Conservation (phyloP, 768 basidiomycete genomes). For the Strobilomyces confusus region DNA sequence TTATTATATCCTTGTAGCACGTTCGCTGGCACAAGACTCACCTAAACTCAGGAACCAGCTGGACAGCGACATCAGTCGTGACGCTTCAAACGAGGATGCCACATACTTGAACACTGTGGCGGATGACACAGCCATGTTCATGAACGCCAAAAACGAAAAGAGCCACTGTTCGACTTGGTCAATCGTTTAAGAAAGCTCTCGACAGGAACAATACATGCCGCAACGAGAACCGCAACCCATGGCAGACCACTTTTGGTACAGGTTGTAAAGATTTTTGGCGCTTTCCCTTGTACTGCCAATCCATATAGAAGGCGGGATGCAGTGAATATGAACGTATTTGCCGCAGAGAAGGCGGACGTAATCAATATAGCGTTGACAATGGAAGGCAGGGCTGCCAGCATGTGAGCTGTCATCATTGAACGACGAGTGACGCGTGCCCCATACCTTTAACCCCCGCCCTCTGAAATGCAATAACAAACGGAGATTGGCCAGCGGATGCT, state of each 20-base stretch:
- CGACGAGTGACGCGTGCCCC: constrained; percentile 2
- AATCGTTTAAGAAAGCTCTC: constrained; percentile 10
- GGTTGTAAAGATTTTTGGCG: constrained; percentile 46
- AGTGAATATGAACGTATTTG: constrained; percentile 44
- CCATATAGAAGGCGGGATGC: constrained; percentile 42
- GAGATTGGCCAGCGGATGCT: constrained; percentile 61
- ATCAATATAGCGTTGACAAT: constrained; percentile 74
- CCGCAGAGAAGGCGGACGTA: constrained; percentile 69
- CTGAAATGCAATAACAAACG: constrained; percentile 80
- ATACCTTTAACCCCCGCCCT: constrained; percentile 65
- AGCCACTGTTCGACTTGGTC: constrained; percentile 22
- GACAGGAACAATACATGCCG: constrained; percentile 16
- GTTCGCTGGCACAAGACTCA: constrained; percentile 14
- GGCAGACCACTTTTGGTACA: constrained; percentile 52
- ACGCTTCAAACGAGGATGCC: not conserved
- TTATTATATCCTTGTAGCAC: not conserved
- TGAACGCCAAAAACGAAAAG: constrained; percentile 55
- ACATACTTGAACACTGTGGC: constrained; percentile 34
- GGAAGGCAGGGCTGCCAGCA: constrained; percentile 37
- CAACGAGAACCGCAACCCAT: constrained; percentile 31
- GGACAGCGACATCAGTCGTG: constrained; percentile 16
- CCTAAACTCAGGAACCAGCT: constrained; percentile 70
- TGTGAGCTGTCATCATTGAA: not conserved
- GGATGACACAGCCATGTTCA: constrained; percentile 57
- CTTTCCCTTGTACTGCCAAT: constrained; percentile 46